phyloP scores from a whole-genome alignment of 1,139 yeast species.

The Scheffersomyces lignicola region DNA sequence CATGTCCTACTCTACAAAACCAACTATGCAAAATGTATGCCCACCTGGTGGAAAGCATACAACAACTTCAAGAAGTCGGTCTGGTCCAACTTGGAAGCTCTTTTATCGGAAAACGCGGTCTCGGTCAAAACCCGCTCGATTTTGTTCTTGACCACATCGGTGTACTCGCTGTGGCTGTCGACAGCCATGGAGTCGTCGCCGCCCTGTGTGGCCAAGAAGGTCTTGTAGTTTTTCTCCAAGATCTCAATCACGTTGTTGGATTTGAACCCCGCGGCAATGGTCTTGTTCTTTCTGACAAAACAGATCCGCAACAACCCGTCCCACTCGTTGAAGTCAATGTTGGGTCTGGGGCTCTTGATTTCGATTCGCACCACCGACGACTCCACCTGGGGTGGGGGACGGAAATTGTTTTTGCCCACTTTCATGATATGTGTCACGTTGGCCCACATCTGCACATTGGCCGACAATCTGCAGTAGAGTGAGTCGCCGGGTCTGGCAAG shows the following conservation, averaged over 20 bases:
- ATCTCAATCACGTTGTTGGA: slow-evolving; percentile 79
- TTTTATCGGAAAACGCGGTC: slow-evolving; percentile 78
- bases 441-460: slow-evolving; percentile 99
- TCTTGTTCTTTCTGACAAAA: slow-evolving; percentile 90
- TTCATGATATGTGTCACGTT: slow-evolving; percentile 97
- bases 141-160: slow-evolving; percentile 53
- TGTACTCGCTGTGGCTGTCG: slow-evolving; percentile 36
- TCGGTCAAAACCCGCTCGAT: slow-evolving; percentile 68
- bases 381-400: slow-evolving; percentile 99
- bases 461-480: slow-evolving; percentile 87
- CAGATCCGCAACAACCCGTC: slow-evolving; percentile 90
- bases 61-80: slow-evolving; percentile 85
- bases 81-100: slow-evolving; percentile 94
- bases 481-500: slow-evolving; percentile 95
- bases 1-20: slow-evolving; percentile 1
- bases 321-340: slow-evolving; percentile 93
- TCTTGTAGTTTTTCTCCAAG: slow-evolving; percentile 83
- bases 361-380: slow-evolving; percentile 94
- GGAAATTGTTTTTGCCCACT: slow-evolving; percentile 92
- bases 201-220: slow-evolving; percentile 64
- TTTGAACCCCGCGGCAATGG: slow-evolving; percentile 90
- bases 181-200: slow-evolving; percentile 56
- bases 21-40: slow-evolving; percentile 85
- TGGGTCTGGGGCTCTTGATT: slow-evolving; percentile 88
- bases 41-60: slow-evolving; percentile 95